A percentile compares a stretch with the other conserved stretches of the same genome.
Conservation (phyloP, 768 basidiomycete genomes). For the Cystofilobasidium ferigula region DNA sequence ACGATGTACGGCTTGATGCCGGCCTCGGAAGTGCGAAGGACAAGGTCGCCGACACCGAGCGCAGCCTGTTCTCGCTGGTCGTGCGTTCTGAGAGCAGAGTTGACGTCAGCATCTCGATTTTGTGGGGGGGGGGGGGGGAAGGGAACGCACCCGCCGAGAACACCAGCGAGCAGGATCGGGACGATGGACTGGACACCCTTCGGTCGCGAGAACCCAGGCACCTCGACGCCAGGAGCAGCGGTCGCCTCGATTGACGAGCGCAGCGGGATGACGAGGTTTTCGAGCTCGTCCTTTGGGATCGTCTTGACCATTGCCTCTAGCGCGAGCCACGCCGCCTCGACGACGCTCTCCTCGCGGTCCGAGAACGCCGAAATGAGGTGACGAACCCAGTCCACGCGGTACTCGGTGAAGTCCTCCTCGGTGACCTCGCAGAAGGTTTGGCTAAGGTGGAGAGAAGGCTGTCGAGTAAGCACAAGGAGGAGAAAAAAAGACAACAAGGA, state of each 20-base stretch:
- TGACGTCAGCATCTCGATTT: background rate
- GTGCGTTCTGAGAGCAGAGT: background rate
- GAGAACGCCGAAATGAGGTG: constrained; percentile 74
- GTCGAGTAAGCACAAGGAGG: background rate
- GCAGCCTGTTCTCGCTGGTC: constrained; percentile 68
- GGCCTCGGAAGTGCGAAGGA: constrained; percentile 68
- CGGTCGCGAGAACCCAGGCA: constrained; percentile 68
- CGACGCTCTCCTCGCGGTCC: constrained; percentile 50
- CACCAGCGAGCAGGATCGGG: constrained; percentile 64
- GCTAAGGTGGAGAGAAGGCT: constrained; percentile 10
- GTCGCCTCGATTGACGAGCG: constrained; percentile 76
- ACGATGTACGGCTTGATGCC: constrained; percentile 94
- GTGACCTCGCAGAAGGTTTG: constrained; percentile 71
- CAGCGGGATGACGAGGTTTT: constrained; percentile 77
- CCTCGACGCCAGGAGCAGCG: constrained; percentile 60
- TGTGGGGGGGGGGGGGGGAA: background rate
- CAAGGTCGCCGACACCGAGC: constrained; percentile 89
- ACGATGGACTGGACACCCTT: constrained; percentile 76
- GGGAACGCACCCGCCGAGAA: constrained; percentile 18
- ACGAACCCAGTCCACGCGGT: constrained; percentile 88
- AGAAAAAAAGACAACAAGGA: background rate
- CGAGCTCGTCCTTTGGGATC: constrained; percentile 82
- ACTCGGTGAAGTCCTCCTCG: constrained; percentile 66
- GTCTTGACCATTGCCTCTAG: constrained; percentile 82
- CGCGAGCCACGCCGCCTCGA: constrained; percentile 65